Evolutionary conservation across 208 protist species (phyloP), one percentile per base, ranked within the genome.

Genomic region (Leishmania turanica): DNA sequence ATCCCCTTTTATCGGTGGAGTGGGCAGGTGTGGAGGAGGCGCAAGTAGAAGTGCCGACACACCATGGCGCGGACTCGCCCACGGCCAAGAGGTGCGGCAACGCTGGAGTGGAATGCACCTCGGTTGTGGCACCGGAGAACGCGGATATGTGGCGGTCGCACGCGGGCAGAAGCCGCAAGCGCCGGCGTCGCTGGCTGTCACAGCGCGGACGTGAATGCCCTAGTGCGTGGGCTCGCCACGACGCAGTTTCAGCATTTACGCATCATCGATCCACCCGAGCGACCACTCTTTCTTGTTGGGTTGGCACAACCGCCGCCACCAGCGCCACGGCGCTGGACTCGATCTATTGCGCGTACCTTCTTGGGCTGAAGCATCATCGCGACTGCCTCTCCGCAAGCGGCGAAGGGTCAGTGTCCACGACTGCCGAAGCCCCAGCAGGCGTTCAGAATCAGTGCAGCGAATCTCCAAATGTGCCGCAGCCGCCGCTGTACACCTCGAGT

Each of bases 1-100:
- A 80, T 53, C 91, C 93, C 8, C 80, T 95, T 17, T 77, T 91
- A 11, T 85, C 89, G 19, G 83, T 94, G 53, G 77, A 80, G 68
- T 77, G 68, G 72, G 37, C 5, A 1, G 49, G 31, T 68, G n/a
- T 24, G 19, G 60, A 77, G 8, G 40, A 4, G 42, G 31, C 6
- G 40, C 9, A 9, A 19, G 5, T 27, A 69, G 31, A n/a, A 24
- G 3, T 6, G 17, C 11, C 1, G 47, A 8, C n/a, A 45, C 51
- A 47, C 17, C 47, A 45, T 27, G 54, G 37, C 27, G 24, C 64
- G 54, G 49, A 72, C 19, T 49, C 37, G 47, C 19, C 2, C 2
- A 27, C 27, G 45, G 27, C 24, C 7, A 27, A 58, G 51, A 56
- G 6, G 45, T 19, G n/a, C 31, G n/a, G 27, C 45, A 45, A 42